These are phyloP conservation scores for Cladobotryum protrusum DNA, from an alignment of 2,329 filamentous ascomycete genomes.

Conservation along the genomic window DNA sequence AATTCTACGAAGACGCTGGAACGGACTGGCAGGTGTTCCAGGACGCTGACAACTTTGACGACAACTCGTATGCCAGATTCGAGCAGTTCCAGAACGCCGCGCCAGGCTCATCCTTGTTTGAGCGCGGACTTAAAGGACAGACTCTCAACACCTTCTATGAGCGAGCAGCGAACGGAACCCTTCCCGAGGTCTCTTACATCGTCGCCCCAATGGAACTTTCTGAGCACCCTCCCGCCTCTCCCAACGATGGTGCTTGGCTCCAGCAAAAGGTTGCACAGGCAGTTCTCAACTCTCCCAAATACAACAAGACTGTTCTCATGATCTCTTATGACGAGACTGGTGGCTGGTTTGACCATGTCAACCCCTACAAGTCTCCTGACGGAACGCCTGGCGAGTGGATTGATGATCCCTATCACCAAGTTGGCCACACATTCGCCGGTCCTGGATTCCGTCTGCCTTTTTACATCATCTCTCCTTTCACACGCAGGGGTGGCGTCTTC, in stretches of 20 bases:
- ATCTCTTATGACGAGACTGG: constrained; percentile 42
- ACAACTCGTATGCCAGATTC: constrained; percentile 50
- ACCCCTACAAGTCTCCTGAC: constrained; percentile 42
- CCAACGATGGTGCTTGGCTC: constrained; percentile 49
- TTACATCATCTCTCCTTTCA: constrained; percentile 51
- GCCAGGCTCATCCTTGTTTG: constrained; percentile 33
- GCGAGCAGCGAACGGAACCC: constrained; percentile 42
- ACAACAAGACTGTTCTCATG: constrained; percentile 43
- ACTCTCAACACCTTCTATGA: constrained; percentile 45
- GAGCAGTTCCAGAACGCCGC: constrained; percentile 43
- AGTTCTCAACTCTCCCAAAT: constrained; percentile 43
- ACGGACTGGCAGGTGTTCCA: constrained; percentile 47
- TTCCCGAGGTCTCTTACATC: constrained; percentile 47
- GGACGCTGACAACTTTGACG: constrained; percentile 45
- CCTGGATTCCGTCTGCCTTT: constrained; percentile 44
- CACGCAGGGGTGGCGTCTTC: constrained; percentile 46
- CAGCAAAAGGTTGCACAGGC: constrained; percentile 47
- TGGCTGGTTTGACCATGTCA: constrained; percentile 49
- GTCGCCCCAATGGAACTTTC: constrained; percentile 45
- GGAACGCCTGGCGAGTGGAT: constrained; percentile 48
- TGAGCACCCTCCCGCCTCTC: constrained; percentile 47
- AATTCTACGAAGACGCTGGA: constrained; percentile 41
- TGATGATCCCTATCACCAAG: constrained; percentile 34
- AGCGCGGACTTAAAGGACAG: constrained; percentile 41
- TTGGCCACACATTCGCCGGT: constrained; percentile 30